phyloP scores from a whole-genome alignment of 177 flowering plant species.

The Tripterygium wilfordii region DNA sequence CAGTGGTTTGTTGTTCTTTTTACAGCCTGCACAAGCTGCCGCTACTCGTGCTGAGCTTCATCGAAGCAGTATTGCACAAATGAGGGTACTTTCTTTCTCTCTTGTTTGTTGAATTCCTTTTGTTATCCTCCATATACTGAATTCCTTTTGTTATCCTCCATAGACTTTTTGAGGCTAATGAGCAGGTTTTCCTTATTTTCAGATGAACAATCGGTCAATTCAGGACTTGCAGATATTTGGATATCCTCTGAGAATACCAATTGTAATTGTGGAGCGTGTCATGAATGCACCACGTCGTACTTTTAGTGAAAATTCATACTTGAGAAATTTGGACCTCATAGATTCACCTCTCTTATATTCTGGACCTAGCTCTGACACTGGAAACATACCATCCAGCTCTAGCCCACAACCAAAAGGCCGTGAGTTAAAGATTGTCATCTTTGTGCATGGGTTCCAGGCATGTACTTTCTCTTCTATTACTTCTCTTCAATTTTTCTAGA shows the following conservation, averaged over 20 bases:
- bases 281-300: constrained; percentile 61
- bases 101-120: too few relatives aligned
- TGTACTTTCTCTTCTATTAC: too few relatives aligned
- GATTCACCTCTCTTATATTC: constrained; percentile 23
- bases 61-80: constrained; percentile 88
- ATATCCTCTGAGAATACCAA: constrained; percentile 75
- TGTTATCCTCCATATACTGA: too few relatives aligned
- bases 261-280: constrained; percentile 77
- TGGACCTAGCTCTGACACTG: constrained; percentile 23
- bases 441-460: constrained; percentile 99
- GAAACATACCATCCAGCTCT: constrained; percentile 26
- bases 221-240: constrained; percentile 93
- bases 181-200: constrained; percentile 18
- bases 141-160: constrained; percentile 1
- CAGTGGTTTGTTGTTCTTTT: too few relatives aligned
- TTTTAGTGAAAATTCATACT: constrained; percentile 60
- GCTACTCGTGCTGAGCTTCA: constrained; percentile 90
- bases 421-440: constrained; percentile 64
- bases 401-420: constrained; percentile 41
- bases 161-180: constrained; percentile 7
- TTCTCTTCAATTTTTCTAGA: too few relatives aligned
- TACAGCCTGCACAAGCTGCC: constrained; percentile 79
- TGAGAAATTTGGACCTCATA: constrained; percentile 34
- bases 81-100: constrained; percentile 52
- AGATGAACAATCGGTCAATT: constrained; percentile 82